A percentile compares a stretch with the other conserved stretches of the same genome.
Evolutionary conservation across 306 rosid species (phyloP).

Genomic region (Prunus mira): DNA sequence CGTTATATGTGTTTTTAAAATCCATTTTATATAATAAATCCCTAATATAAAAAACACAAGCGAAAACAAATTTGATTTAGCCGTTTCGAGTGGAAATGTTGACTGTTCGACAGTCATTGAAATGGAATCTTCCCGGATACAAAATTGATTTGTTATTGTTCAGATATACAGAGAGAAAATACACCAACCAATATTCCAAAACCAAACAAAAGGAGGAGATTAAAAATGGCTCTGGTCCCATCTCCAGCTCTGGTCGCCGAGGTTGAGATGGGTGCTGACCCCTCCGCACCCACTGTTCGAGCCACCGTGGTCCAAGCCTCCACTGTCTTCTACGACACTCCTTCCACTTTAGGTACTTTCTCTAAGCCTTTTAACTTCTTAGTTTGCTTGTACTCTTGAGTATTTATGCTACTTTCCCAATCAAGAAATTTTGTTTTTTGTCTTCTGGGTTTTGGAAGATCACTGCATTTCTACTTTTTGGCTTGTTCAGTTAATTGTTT

Average conservation of each 20-base stretch:
- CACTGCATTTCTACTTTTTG: not conserved
- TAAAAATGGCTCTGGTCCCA: slow-evolving; percentile 45
- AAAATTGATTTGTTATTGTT: not conserved
- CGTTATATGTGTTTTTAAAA: accelerated
- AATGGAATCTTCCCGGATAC: not conserved
- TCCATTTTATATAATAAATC: too few relatives aligned
- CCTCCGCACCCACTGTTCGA: slow-evolving; percentile 53
- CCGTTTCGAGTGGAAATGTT: not conserved
- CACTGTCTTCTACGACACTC: slow-evolving; percentile 85
- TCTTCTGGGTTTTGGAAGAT: not conserved
- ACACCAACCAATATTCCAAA: too few relatives aligned
- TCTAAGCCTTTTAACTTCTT: not conserved
- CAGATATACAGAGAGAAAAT: too few relatives aligned
- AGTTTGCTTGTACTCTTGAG: not conserved
- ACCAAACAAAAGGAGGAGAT: not conserved
- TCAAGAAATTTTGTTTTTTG: not conserved
- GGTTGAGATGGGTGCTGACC: slow-evolving; percentile 70
- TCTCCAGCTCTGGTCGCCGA: slow-evolving; percentile 48
- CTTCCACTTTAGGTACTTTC: slow-evolving; percentile 68
- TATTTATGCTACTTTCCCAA: not conserved
- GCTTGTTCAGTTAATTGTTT: not conserved
- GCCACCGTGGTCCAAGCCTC: slow-evolving; percentile 95
- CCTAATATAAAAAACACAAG: too few relatives aligned
- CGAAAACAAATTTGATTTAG: not conserved
- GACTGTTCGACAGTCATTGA: not conserved